A percentile compares a stretch with the other conserved stretches of the same genome.
These are phyloP conservation scores for Microstegium vimineum DNA, from an alignment of 176 grass and related monocot species.

Conservation along the genomic window DNA sequence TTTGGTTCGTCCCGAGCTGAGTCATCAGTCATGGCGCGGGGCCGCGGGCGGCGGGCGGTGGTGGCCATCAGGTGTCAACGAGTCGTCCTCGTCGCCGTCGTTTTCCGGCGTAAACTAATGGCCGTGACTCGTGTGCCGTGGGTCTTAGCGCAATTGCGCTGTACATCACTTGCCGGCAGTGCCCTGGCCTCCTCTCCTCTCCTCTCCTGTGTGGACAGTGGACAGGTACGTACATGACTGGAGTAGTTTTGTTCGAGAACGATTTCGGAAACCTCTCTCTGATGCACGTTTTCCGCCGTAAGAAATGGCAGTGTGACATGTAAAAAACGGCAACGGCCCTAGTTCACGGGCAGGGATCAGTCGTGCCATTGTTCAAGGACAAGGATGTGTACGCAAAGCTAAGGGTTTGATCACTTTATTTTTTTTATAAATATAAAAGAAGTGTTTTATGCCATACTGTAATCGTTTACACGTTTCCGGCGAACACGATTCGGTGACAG, in stretches of 20 bases:
- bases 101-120: neutral
- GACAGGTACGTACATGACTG: too few relatives aligned
- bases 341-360: too few relatives aligned
- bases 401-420: too few relatives aligned
- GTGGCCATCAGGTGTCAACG: slow-evolving; percentile 16
- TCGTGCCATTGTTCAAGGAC: neutral
- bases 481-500: too few relatives aligned
- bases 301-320: neutral
- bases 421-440: too few relatives aligned
- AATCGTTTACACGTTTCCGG: too few relatives aligned
- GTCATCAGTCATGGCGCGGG: neutral
- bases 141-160: neutral
- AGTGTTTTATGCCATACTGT: too few relatives aligned
- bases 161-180: neutral
- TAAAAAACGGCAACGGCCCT: too few relatives aligned
- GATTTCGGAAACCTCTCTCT: too few relatives aligned
- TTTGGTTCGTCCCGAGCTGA: slow-evolving; percentile 2
- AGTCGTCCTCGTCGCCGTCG: neutral
- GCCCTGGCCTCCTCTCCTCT: neutral
- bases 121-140: neutral
- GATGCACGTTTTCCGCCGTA: neutral
- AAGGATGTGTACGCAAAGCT: neutral
- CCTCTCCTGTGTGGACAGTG: neutral
- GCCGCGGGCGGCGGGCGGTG: neutral
- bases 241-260: too few relatives aligned